Conservation (phyloP, 495 filamentous ascomycete species). For the Wilcoxina mikolae region DNA sequence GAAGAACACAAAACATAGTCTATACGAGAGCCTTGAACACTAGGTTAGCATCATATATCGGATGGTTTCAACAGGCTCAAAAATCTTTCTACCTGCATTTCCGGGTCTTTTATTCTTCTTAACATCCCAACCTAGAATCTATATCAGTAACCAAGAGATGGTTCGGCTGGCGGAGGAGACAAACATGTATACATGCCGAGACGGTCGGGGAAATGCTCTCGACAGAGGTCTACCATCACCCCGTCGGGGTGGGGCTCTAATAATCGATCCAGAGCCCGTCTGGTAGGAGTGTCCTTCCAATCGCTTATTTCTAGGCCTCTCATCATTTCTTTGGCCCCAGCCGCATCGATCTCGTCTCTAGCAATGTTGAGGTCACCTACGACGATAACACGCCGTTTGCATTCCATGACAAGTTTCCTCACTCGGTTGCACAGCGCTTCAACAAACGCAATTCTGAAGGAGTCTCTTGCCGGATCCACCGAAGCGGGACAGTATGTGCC, state of each 20-base stretch:
- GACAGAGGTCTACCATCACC: conserved; percentile 71
- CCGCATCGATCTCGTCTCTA: conserved; percentile 55
- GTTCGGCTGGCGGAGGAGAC: neutral
- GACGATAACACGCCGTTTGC: conserved; percentile 63
- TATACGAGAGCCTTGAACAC: conserved; percentile 49
- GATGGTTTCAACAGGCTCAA: neutral
- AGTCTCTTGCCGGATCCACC: conserved; percentile 67
- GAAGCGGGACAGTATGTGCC: conserved; percentile 83
- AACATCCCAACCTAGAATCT: conserved; percentile 49
- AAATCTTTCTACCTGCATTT: conserved; percentile 53
- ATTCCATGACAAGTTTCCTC: conserved; percentile 64
- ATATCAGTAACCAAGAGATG: neutral
- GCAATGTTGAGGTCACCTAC: conserved; percentile 87
- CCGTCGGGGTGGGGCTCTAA: conserved; percentile 51
- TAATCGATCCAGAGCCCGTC: conserved; percentile 73
- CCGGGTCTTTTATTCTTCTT: conserved; percentile 75
- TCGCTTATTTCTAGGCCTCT: conserved; percentile 36
- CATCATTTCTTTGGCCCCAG: conserved; percentile 34
- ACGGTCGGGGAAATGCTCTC: conserved; percentile 63
- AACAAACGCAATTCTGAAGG: conserved; percentile 69
- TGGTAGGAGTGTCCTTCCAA: conserved; percentile 44
- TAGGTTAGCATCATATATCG: neutral
- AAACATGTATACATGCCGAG: conserved; percentile 83
- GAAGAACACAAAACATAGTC: conserved; percentile 81
- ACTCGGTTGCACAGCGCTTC: conserved; percentile 65